Conservation (phyloP, 1,139 yeast genomes). For the Suhomyces guaymorum region DNA sequence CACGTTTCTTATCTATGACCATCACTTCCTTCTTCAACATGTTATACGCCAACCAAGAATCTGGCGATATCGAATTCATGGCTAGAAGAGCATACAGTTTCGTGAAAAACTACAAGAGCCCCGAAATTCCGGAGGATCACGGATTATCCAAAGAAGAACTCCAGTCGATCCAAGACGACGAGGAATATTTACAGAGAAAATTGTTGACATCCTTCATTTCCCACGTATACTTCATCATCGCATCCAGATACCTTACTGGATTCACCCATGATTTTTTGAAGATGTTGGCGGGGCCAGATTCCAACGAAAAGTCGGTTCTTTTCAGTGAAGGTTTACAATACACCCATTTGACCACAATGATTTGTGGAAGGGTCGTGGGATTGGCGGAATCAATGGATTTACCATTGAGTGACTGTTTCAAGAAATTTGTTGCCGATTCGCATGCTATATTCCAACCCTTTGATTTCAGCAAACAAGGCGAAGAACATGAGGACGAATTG, state of each 20-base stretch:
- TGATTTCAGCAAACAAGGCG: conserved; percentile 17
- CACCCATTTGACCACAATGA: conserved; percentile 12
- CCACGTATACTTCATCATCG: conserved; percentile 45
- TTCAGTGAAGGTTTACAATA: background rate
- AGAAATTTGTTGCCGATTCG: conserved; percentile 29
- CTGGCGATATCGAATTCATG: conserved; percentile 41
- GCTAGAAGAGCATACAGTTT: conserved; percentile 64
- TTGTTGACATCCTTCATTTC: conserved; percentile 43
- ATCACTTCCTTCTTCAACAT: conserved; percentile 56
- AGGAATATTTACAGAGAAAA: conserved; percentile 52
- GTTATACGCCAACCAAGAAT: conserved; percentile 38
- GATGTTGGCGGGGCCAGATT: conserved; percentile 18
- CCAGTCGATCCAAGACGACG: conserved; percentile 47
- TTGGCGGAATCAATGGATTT: conserved; percentile 65
- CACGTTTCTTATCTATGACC: conserved; percentile 71
- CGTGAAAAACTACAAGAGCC: conserved; percentile 61
- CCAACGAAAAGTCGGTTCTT: background rate
- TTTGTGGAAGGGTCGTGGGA: conserved; percentile 49
- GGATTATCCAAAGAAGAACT: conserved; percentile 40
- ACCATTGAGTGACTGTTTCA: conserved; percentile 47
- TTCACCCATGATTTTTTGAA: conserved; percentile 29
- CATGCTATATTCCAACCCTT: conserved; percentile 28
- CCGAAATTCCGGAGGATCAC: conserved; percentile 27
- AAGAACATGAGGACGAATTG: conserved; percentile 12
- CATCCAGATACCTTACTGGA: conserved; percentile 26